Evolutionary conservation across 352 stramenopile species (phyloP), one percentile per base, ranked within the genome.

Genomic region (Phytopythium montanum): DNA sequence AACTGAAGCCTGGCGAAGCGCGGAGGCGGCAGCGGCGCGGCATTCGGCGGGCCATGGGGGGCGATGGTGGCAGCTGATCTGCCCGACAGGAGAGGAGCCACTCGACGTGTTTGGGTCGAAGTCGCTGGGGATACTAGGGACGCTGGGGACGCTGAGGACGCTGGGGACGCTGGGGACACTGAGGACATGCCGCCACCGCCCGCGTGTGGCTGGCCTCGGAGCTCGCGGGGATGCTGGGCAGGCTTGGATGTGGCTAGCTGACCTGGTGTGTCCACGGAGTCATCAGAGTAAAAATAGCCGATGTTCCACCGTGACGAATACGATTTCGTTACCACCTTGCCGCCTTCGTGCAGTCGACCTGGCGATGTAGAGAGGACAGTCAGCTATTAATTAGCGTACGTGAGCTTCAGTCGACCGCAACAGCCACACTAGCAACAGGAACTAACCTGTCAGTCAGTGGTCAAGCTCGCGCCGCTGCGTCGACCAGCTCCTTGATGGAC

Each of bases 401-500:
- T 36, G 31, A 36, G 31, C 31, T 2, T 36, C 31, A 36, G 31
- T 36, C 31, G 31, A 36, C 31, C 31, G 8, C 31, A 9, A 45
- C 5, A 25, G 23, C 14, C 6, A 45, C 18, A 19, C 5, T 18
- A 44, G 9, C 14, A 14, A 44, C 6, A 13, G 5, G 31, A 36
- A 36, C 31, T 8, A 13, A 45, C 19, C 39, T 25, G 21, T 45
- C 18, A 45, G 39, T n/a, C 14, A 25, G 5, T n/a, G 19, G 23
- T 38, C 26, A 39, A 1, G 16, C 5, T 12, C 26, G 26, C 10
- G 29, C 23, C 13, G 28, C 28, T 16, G 25, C 26, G 36, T 45
- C 31, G 25, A 36, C 39, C 23, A 72, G 34, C 38, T 76, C 68
- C 3, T 61, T 38, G 19, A 68, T 29, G 19, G 45, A 68, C 5